Evolutionary conservation across 2,329 filamentous ascomycete species (phyloP), one percentile per base, ranked within the genome.

Genomic region (Fusarium sp.): DNA sequence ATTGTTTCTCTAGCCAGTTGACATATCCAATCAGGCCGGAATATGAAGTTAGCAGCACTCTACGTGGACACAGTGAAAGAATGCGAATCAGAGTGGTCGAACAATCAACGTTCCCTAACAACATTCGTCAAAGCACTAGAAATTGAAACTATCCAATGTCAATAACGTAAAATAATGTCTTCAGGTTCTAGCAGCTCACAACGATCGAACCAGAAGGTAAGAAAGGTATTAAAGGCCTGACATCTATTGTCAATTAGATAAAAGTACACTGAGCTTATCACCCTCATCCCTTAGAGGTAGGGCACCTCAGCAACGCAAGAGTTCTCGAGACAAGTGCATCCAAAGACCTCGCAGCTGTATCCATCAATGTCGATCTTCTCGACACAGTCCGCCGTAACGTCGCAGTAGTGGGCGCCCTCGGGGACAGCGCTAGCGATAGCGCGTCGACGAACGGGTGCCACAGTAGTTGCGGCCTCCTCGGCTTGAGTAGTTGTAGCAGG

Each of bases 11-110:
- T 44, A 55, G 21, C 5, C 19, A 9, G 6, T 3, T 3, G 3
- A 15, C 0, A 38, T 16, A 38, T 35, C 3, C 4, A 33, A 14
- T 35, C 18, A 16, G 1, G 7, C 7, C 7, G 15, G 11, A 10
- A 15, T 35, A 12, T 16, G 11, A 16, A 31, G 10, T 18, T 14
- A 11, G 10, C 3, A n/a, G 21, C 45, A 9, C 15, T n/a, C 19
- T 1, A 0, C 2, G 10, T 31, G 3, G 4, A 9, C 19, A 14
- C 4, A 29, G 12, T 21, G 19, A 16, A n/a, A 29, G 14, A 7
- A 46, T 1, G 12, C 25, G 9, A 16, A 21, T 14, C 11, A 8
- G 8, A 8, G 8, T 16, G 44, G 19, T 29, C 46, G 23, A 49
- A 8, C 3, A 11, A 33, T 18, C 14, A 48, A 31, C 2, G 14